Conservation (phyloP, 2,329 filamentous ascomycete genomes). For the Xylariaceae sp. region DNA sequence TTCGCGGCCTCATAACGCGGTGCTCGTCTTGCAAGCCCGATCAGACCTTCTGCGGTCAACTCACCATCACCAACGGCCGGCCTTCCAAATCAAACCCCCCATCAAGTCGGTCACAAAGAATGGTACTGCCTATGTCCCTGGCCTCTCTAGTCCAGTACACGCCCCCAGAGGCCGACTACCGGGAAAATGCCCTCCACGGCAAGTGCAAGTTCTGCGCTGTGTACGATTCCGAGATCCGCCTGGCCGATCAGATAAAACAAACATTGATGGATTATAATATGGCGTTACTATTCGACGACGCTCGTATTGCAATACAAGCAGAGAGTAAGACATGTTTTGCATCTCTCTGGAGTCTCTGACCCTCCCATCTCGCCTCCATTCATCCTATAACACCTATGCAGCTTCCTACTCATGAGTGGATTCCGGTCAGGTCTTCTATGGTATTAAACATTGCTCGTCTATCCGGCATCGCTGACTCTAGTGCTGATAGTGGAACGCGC, state of each 20-base stretch:
- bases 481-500: constrained; percentile 16
- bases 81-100: constrained; percentile 6
- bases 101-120: constrained; percentile 6
- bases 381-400: not conserved
- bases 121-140: constrained; percentile 14
- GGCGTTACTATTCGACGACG: constrained; percentile 18
- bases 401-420: not conserved
- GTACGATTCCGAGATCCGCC: constrained; percentile 19
- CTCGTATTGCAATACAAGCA: constrained; percentile 12
- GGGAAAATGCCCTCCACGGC: constrained; percentile 13
- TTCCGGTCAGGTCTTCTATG: not conserved
- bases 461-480: constrained; percentile 5
- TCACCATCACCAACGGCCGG: constrained; percentile 12
- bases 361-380: not conserved
- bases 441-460: no score
- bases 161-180: not conserved
- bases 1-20: constrained; percentile 16
- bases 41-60: constrained; percentile 16
- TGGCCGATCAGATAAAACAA: constrained; percentile 21
- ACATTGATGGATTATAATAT: constrained; percentile 22
- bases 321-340: constrained; percentile 15
- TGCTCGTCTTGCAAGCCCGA: constrained; percentile 16
- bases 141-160: constrained; percentile 16
- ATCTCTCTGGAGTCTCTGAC: not conserved
- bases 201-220: constrained; percentile 22